Evolutionary conservation across 257 asterid species (phyloP).

Genomic region (Sherardia arvensis): DNA sequence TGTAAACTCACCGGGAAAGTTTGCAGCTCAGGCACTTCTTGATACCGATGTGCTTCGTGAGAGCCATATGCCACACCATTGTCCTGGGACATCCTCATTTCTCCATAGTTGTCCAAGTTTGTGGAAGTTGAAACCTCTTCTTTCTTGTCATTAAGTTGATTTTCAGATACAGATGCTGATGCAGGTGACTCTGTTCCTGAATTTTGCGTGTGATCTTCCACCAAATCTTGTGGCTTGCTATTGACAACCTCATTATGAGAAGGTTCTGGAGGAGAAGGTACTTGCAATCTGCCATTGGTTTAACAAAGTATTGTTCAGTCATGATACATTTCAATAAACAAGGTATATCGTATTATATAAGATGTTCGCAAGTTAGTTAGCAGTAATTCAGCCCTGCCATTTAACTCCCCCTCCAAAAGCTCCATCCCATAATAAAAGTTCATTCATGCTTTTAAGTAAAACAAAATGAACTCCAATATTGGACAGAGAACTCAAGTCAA

Average conservation of each 20-base stretch:
- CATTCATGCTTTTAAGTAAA: background rate
- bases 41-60: conserved; percentile 53
- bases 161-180: conserved; percentile 41
- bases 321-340: conserved; percentile 3
- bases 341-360: too few species aligned
- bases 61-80: conserved; percentile 44
- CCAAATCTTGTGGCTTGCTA: conserved; percentile 39
- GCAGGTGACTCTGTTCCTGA: conserved; percentile 68
- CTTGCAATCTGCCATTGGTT: conserved; percentile 43
- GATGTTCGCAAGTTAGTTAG: too few species aligned
- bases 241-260: conserved; percentile 44
- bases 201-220: conserved; percentile 40
- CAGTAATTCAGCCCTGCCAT: too few species aligned
- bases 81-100: conserved; percentile 57
- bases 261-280: conserved; percentile 41
- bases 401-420: too few species aligned
- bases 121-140: conserved; percentile 42
- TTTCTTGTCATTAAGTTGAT: conserved; percentile 33
- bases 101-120: conserved; percentile 52
- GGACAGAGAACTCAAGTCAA: too few species aligned
- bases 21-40: conserved; percentile 52
- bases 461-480: too few species aligned
- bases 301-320: conserved; percentile 14
- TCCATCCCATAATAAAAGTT: too few species aligned
- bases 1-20: conserved; percentile 60